These are phyloP conservation scores for Aechmea fasciata DNA, from an alignment of 176 grass and related monocot species.

Conservation along the genomic window DNA sequence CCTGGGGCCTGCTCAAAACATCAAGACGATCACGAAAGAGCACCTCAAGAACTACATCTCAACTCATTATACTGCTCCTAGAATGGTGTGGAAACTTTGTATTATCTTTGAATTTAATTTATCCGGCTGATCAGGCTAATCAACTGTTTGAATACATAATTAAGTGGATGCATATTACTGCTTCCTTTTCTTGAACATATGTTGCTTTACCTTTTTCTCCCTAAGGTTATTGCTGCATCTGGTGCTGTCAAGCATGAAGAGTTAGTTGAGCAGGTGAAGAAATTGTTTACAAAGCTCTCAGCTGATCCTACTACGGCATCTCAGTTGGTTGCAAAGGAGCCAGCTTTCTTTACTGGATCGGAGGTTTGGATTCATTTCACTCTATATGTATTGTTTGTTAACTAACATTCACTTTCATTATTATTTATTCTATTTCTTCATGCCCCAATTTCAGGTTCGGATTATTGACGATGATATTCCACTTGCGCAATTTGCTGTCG, in stretches of 20 bases:
- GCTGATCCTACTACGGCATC: conserved; percentile 69
- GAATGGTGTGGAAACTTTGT: conserved; percentile 45
- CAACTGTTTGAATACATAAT: neutral
- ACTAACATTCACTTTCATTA: neutral
- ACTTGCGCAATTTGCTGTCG: conserved; percentile 92
- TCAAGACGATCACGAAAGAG: conserved; percentile 73
- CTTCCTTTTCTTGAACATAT: neutral
- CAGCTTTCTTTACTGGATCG: conserved; percentile 84
- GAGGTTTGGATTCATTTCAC: conserved; percentile 38
- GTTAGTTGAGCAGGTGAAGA: conserved; percentile 61
- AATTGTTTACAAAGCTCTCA: conserved; percentile 60
- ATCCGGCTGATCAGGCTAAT: neutral
- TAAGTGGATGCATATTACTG: neutral
- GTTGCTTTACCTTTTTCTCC: conserved; percentile 5
- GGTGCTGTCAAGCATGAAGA: conserved; percentile 89
- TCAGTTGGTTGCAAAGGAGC: conserved; percentile 62
- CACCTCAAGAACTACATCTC: conserved; percentile 71
- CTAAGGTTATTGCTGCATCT: conserved; percentile 78
- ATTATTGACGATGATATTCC: conserved; percentile 95
- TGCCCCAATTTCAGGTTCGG: conserved; percentile 40
- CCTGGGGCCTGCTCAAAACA: conserved; percentile 65
- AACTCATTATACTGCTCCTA: conserved; percentile 92
- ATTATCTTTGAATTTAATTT: neutral
- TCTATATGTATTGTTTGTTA: neutral
- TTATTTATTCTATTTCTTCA: conserved; percentile 9